A percentile compares a stretch with the other conserved stretches of the same genome.
phyloP scores from a whole-genome alignment of 805 yeast genomes.

The Cyberlindnera misumaiensis region DNA sequence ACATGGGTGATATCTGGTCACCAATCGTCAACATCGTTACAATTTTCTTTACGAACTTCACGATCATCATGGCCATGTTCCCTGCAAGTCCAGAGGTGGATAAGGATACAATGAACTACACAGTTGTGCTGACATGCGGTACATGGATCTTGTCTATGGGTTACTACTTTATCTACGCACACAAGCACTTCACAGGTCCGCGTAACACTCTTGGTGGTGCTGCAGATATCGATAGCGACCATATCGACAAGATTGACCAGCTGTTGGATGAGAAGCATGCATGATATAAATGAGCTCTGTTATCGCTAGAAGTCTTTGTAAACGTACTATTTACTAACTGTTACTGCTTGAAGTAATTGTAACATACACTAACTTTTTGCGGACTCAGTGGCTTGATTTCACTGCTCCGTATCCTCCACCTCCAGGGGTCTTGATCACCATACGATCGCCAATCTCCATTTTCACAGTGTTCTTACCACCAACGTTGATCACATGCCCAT shows the following conservation, averaged over 20 bases:
- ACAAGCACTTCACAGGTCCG: slow-evolving; percentile 55
- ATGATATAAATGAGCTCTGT: too few species aligned
- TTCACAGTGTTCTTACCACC: slow-evolving; percentile 69
- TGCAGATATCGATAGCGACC: not conserved
- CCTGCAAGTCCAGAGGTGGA: slow-evolving; percentile 40
- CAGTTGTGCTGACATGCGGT: slow-evolving; percentile 56
- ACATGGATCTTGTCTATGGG: slow-evolving; percentile 47
- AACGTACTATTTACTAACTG: too few species aligned
- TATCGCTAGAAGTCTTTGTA: too few species aligned
- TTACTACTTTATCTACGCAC: slow-evolving; percentile 47
- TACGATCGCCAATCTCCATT: slow-evolving; percentile 55
- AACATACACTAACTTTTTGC: too few species aligned
- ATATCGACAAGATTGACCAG: slow-evolving; percentile 3
- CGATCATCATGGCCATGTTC: slow-evolving; percentile 51
- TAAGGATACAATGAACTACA: slow-evolving; percentile 53
- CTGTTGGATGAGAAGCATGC: slow-evolving; percentile 2
- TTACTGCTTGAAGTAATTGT: too few species aligned
- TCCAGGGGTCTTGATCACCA: slow-evolving; percentile 72
- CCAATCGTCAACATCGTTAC: slow-evolving; percentile 38
- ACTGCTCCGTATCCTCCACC: slow-evolving; percentile 74
- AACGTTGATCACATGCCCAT: slow-evolving; percentile 36
- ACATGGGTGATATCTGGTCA: slow-evolving; percentile 44
- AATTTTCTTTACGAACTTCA: slow-evolving; percentile 40
- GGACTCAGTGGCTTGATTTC: too few species aligned
- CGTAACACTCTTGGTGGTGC: slow-evolving; percentile 6